phyloP scores from a whole-genome alignment of 306 rosid species.

The apple (Malus domestica) region ASM211411v1 NC_041794.1:33635501-33636000 shows the following conservation, averaged over 20 bases:
- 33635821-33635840: not conserved
- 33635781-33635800: not conserved
- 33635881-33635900: not conserved
- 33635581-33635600: conserved; percentile 12
- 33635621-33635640: conserved; percentile 18
- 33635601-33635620: conserved; percentile 6
- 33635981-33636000: not conserved
- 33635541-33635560: conserved; percentile 7
- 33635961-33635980: not conserved
- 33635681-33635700: conserved; percentile 17
- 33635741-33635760: not conserved
- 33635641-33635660: not conserved
- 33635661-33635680: conserved; percentile 13
- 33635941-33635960: not conserved
- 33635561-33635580: conserved; percentile 1
- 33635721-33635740: not conserved
- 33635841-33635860: not conserved
- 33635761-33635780: not conserved
- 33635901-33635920: not conserved
- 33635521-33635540: not conserved
- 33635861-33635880: not conserved
- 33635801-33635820: not conserved
- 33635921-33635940: not conserved
- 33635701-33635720: conserved; percentile 30
- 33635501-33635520: not conserved